phyloP scores from a whole-genome alignment of 1,139 yeast species.

The Pichia sp. region DNA sequence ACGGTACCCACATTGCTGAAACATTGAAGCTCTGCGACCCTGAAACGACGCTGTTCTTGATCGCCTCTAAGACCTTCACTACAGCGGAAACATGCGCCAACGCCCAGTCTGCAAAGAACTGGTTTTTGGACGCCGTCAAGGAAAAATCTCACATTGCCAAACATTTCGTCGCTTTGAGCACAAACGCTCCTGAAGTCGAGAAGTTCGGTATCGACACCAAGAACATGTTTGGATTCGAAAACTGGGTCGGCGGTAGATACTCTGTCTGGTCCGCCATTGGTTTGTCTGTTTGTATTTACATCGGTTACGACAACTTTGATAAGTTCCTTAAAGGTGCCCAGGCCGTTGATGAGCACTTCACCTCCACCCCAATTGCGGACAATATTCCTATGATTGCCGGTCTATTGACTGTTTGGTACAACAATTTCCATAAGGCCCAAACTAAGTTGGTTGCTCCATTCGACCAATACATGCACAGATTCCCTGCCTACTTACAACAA shows the following conservation, averaged over 20 bases:
- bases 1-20: slow-evolving; percentile 96
- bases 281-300: slow-evolving; percentile 86
- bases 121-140: slow-evolving; percentile 76
- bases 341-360: slow-evolving; percentile 90
- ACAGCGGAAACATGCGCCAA: slow-evolving; percentile 97
- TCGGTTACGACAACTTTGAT: slow-evolving; percentile 92
- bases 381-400: slow-evolving; percentile 95
- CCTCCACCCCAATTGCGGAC: slow-evolving; percentile 75
- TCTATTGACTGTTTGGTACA: slow-evolving; percentile 92
- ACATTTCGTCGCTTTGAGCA: slow-evolving; percentile 95
- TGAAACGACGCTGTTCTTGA: slow-evolving; percentile 88
- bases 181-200: slow-evolving; percentile 85
- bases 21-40: slow-evolving; percentile 70
- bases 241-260: slow-evolving; percentile 99
- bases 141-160: slow-evolving; percentile 76
- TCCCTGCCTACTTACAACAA: slow-evolving; percentile 99
- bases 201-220: slow-evolving; percentile 95
- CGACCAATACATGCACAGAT: slow-evolving; percentile 96
- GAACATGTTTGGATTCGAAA: slow-evolving; percentile 97
- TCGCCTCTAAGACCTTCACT: slow-evolving; percentile 98
- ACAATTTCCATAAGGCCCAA: slow-evolving; percentile 96
- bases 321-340: slow-evolving; percentile 94
- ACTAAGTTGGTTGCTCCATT: slow-evolving; percentile 97
- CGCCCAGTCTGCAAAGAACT: slow-evolving; percentile 88
- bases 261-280: slow-evolving; percentile 99